Conservation (phyloP, 2,329 filamentous ascomycete genomes). For the Helotiales sp. region DNA sequence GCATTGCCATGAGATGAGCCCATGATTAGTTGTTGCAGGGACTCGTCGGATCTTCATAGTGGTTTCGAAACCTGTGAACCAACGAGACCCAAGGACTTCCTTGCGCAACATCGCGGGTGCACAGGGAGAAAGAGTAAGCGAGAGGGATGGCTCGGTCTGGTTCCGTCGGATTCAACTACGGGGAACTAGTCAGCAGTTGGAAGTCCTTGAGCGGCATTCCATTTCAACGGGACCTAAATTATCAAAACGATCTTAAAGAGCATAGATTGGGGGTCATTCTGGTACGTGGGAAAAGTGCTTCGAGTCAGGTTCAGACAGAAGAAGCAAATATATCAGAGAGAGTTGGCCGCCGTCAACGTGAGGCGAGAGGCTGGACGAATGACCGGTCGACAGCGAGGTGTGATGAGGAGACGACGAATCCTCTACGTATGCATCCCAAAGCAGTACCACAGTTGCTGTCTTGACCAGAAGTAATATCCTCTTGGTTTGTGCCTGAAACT, state of each 20-base stretch:
- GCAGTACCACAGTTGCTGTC: not conserved
- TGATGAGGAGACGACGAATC: not conserved
- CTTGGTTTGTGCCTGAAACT: not conserved
- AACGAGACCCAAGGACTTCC: too few relatives aligned
- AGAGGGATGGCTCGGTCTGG: not conserved
- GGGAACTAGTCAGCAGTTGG: not conserved
- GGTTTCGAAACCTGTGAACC: slow-evolving; percentile 3
- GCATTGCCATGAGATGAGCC: not conserved
- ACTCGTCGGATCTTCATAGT: not conserved
- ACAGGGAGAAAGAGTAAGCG: not conserved
- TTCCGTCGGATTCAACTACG: not conserved
- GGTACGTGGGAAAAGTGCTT: not conserved
- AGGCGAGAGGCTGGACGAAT: not conserved
- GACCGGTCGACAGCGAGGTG: not conserved
- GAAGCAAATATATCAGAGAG: not conserved
- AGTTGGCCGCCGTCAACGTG: not conserved
- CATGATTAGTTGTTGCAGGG: not conserved
- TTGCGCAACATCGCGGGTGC: not conserved
- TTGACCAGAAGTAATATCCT: not conserved
- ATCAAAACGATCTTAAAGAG: too few relatives aligned
- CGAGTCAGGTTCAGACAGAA: not conserved
- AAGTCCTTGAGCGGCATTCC: not conserved
- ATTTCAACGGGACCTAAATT: slow-evolving; percentile 9
- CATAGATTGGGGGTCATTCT: slow-evolving; percentile 1
- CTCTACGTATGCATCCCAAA: not conserved